phyloP scores from a whole-genome alignment of 106 monocot genomes.

The Dioscorea alata region DNA sequence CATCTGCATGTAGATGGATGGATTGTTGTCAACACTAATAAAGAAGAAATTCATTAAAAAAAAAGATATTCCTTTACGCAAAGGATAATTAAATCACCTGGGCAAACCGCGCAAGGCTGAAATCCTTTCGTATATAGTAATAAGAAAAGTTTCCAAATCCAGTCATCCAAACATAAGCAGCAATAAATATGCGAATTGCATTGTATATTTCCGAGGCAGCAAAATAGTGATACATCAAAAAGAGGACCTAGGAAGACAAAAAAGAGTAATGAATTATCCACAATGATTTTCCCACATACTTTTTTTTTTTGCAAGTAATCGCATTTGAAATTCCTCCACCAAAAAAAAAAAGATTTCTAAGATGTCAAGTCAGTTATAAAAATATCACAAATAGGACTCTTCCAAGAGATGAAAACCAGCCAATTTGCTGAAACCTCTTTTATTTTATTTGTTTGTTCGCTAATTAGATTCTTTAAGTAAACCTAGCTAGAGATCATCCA shows the following conservation, averaged over 20 bases:
- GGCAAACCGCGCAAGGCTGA: slow-evolving; percentile 28
- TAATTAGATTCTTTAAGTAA: no score
- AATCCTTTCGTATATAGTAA: slow-evolving; percentile 42
- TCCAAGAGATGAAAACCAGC: no score
- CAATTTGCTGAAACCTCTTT: no score
- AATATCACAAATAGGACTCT: no score
- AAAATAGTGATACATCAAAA: slow-evolving; percentile 45
- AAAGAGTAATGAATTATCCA: not conserved
- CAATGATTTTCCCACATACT: not conserved
- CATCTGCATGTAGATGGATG: slow-evolving; percentile 24
- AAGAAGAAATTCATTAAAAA: not conserved
- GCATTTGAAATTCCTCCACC: no score
- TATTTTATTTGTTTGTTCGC: no score
- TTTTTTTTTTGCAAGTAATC: not conserved
- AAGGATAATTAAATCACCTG: slow-evolving; percentile 1
- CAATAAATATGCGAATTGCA: slow-evolving; percentile 36
- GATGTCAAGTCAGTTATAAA: no score
- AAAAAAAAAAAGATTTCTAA: no score
- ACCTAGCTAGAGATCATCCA: no score
- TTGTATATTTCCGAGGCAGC: slow-evolving; percentile 38
- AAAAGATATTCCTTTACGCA: no score
- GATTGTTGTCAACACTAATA: not conserved
- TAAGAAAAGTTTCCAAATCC: slow-evolving; percentile 45
- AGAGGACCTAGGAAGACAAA: slow-evolving; percentile 21
- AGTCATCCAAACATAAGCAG: slow-evolving; percentile 47